Percentiles rank a stretch among this genome's conserved stretches.
Conservation (phyloP, 495 filamentous ascomycete species). For the Aspergillus cavernicola region DNA sequence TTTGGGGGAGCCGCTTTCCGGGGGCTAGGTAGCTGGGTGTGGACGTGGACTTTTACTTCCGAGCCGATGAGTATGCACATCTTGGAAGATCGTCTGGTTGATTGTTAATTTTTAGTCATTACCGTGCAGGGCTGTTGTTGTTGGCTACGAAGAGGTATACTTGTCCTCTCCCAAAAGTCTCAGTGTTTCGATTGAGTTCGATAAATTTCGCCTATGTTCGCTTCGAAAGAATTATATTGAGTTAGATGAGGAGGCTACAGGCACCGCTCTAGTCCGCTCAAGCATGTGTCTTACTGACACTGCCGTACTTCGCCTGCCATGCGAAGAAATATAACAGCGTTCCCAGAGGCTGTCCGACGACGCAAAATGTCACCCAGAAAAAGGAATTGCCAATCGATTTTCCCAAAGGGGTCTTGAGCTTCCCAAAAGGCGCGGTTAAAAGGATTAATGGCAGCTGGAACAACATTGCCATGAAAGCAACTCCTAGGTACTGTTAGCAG, state of each 20-base stretch:
- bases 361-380: slow-evolving; percentile 93
- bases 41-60: too few relatives aligned
- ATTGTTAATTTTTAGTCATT: too few relatives aligned
- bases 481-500: slow-evolving; percentile 48
- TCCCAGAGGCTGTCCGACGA: slow-evolving; percentile 89
- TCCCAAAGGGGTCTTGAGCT: slow-evolving; percentile 67
- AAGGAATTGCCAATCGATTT: slow-evolving; percentile 82
- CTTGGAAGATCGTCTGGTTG: not conserved
- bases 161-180: too few relatives aligned
- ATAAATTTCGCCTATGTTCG: too few relatives aligned
- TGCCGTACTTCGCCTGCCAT: slow-evolving; percentile 97
- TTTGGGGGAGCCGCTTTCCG: slow-evolving; percentile 8
- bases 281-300: slow-evolving; percentile 44
- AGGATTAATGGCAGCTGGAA: slow-evolving; percentile 83
- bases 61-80: too few relatives aligned
- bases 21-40: not conserved
- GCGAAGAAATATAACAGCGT: slow-evolving; percentile 93
- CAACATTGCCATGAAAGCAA: slow-evolving; percentile 92
- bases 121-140: too few relatives aligned
- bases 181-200: slow-evolving; percentile 3
- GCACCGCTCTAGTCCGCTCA: too few relatives aligned
- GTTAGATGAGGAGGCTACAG: too few relatives aligned
- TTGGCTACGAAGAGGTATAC: too few relatives aligned
- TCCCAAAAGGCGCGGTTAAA: slow-evolving; percentile 74
- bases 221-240: too few relatives aligned